These are phyloP conservation scores for Pythium utonaiense DNA, from an alignment of 352 stramenopile genomes.

Conservation along the genomic window DNA sequence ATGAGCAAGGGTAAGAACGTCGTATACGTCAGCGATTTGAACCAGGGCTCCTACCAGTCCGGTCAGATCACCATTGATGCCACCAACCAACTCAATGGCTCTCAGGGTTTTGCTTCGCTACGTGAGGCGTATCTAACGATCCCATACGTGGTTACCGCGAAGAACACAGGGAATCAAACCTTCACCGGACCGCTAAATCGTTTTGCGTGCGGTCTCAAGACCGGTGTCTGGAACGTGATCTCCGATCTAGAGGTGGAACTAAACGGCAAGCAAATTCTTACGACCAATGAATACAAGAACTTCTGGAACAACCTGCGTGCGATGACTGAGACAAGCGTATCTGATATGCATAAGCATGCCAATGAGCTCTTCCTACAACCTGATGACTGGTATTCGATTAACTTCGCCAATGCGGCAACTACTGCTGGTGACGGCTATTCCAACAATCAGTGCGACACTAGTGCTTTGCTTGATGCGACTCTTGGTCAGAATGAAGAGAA, in stretches of 20 bases:
- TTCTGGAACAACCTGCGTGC: slow-evolving; percentile 26
- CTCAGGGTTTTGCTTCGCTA: slow-evolving; percentile 17
- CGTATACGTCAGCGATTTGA: slow-evolving; percentile 14
- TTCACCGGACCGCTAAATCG: no score
- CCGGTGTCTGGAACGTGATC: slow-evolving; percentile 29
- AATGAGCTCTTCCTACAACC: slow-evolving; percentile 18
- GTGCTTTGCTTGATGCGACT: not conserved
- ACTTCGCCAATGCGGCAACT: not conserved
- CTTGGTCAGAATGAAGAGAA: slow-evolving; percentile 2
- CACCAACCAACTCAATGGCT: slow-evolving; percentile 18
- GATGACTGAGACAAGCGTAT: slow-evolving; percentile 13
- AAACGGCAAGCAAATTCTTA: slow-evolving; percentile 20
- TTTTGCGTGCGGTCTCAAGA: slow-evolving; percentile 21
- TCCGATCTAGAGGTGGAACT: slow-evolving; percentile 18
- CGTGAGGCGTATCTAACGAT: slow-evolving; percentile 23
- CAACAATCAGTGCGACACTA: slow-evolving; percentile 13
- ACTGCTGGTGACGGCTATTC: slow-evolving; percentile 13
- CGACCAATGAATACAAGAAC: slow-evolving; percentile 20
- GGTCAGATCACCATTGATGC: slow-evolving; percentile 21
- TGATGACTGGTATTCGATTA: slow-evolving; percentile 25
- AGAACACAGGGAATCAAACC: slow-evolving; percentile 16
- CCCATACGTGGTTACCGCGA: slow-evolving; percentile 20
- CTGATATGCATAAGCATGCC: slow-evolving; percentile 21
- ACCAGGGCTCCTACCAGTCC: slow-evolving; percentile 21
- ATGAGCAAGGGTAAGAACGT: slow-evolving; percentile 10